A percentile compares a stretch with the other conserved stretches of the same genome.
Conservation (phyloP, 202 grass and related monocot genomes). For the Hordeum pubiflorum region DNA sequence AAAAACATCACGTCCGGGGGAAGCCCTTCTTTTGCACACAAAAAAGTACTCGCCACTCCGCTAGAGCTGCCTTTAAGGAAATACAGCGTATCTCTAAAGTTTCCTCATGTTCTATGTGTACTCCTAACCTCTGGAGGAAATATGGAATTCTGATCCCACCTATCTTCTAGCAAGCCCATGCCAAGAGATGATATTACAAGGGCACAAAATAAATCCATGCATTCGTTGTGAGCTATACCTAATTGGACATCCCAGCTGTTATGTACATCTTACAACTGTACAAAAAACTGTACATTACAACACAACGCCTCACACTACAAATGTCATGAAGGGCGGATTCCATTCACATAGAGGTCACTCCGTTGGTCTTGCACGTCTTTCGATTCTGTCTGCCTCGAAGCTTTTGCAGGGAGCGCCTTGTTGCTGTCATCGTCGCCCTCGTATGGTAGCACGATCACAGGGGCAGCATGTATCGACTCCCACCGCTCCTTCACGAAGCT, state of each 20-base stretch:
- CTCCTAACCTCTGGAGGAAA: neutral
- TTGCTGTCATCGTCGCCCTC: slow-evolving; percentile 28
- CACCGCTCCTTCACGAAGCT: slow-evolving; percentile 64
- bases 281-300: slow-evolving; percentile 30
- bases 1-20: too few species aligned
- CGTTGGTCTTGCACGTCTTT: slow-evolving; percentile 3
- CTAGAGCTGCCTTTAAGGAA: too few species aligned
- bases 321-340: slow-evolving; percentile 25
- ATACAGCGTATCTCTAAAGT: too few species aligned
- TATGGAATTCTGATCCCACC: neutral
- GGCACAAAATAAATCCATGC: neutral
- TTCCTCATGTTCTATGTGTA: neutral
- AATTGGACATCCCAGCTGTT: slow-evolving; percentile 2
- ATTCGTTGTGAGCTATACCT: neutral
- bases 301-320: neutral
- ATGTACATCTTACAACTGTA: slow-evolving; percentile 39
- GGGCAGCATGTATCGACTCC: slow-evolving; percentile 75
- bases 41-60: too few species aligned
- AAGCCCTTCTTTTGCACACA: too few species aligned
- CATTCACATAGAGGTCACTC: slow-evolving; percentile 30
- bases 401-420: slow-evolving; percentile 19
- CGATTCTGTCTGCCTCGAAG: slow-evolving; percentile 21
- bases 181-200: neutral
- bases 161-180: neutral
- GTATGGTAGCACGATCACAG: slow-evolving; percentile 69